Evolutionary conservation across 192 early-diverging fungal genomes (phyloP).

Genomic region (Rhizophagus clarus): DNA sequence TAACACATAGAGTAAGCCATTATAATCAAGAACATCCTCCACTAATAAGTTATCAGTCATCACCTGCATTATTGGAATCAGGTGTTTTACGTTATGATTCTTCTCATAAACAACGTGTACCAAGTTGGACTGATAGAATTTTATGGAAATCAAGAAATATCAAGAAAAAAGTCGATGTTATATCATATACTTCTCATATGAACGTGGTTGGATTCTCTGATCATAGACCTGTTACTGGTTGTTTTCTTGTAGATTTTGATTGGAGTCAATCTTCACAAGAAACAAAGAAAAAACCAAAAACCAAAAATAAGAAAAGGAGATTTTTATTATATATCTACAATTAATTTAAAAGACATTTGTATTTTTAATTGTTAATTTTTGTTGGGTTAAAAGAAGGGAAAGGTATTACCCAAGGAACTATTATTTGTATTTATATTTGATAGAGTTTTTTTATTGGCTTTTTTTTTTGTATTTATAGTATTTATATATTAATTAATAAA

Average conservation of each 20-base stretch:
- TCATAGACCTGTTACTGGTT: slow-evolving; percentile 53
- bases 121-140: slow-evolving; percentile 30
- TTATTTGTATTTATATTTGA: too few species aligned
- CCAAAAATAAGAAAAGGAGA: too few species aligned
- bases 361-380: too few species aligned
- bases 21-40: neutral
- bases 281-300: neutral
- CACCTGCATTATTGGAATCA: neutral
- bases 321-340: too few species aligned
- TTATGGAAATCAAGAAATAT: slow-evolving; percentile 36
- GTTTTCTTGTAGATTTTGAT: slow-evolving; percentile 53
- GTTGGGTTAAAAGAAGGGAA: too few species aligned
- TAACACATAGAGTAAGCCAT: slow-evolving; percentile 22
- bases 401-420: too few species aligned
- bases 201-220: slow-evolving; percentile 49
- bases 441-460: too few species aligned
- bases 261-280: slow-evolving; percentile 31
- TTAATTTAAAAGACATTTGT: too few species aligned
- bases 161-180: slow-evolving; percentile 32
- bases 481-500: too few species aligned
- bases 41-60: neutral
- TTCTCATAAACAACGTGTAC: slow-evolving; percentile 47
- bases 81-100: slow-evolving; percentile 39
- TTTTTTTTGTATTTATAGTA: too few species aligned
- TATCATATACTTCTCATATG: slow-evolving; percentile 43